Evolutionary conservation across 768 basidiomycete genomes (phyloP).

Genomic region (Arthromyces matolae): DNA sequence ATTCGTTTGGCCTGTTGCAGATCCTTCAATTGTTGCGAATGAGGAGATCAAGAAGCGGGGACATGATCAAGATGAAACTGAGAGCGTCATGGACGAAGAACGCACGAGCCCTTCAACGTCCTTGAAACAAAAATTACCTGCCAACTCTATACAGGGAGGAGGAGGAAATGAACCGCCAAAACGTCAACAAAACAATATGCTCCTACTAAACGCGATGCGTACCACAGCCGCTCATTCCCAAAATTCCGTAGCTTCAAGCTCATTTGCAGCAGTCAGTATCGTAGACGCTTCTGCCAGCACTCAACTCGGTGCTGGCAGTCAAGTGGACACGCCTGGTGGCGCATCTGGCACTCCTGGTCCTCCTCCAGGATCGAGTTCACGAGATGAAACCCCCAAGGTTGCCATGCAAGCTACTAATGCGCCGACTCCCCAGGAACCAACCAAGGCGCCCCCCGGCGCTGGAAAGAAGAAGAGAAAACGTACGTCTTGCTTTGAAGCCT

Average conservation of each 20-base stretch:
- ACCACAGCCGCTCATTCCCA: conserved; percentile 71
- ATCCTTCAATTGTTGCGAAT: conserved; percentile 43
- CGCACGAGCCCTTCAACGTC: conserved; percentile 17
- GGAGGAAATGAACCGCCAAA: too few species aligned
- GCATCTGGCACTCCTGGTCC: conserved; percentile 42
- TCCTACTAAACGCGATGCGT: conserved; percentile 76
- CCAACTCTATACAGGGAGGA: too few species aligned
- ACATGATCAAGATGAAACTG: conserved; percentile 23
- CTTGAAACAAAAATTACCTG: conserved; percentile 22
- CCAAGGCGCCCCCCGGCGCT: conserved; percentile 46
- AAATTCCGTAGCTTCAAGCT: conserved; percentile 42
- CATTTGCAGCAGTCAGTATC: conserved; percentile 29
- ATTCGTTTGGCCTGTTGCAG: conserved; percentile 81
- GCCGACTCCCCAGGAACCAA: conserved; percentile 40
- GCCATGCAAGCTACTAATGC: conserved; percentile 29
- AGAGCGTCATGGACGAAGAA: conserved; percentile 16
- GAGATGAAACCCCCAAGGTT: conserved; percentile 29
- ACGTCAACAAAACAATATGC: conserved; percentile 63
- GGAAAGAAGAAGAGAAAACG: conserved; percentile 79
- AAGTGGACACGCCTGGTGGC: conserved; percentile 31
- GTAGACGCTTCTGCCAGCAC: conserved; percentile 29
- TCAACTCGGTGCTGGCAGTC: too few species aligned
- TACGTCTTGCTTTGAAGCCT: conserved; percentile 34
- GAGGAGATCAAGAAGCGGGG: conserved; percentile 41
- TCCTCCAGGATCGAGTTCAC: too few species aligned